Evolutionary conservation across 2,329 filamentous ascomycete species (phyloP).

Genomic region (Colletotrichum tropicicola): DNA sequence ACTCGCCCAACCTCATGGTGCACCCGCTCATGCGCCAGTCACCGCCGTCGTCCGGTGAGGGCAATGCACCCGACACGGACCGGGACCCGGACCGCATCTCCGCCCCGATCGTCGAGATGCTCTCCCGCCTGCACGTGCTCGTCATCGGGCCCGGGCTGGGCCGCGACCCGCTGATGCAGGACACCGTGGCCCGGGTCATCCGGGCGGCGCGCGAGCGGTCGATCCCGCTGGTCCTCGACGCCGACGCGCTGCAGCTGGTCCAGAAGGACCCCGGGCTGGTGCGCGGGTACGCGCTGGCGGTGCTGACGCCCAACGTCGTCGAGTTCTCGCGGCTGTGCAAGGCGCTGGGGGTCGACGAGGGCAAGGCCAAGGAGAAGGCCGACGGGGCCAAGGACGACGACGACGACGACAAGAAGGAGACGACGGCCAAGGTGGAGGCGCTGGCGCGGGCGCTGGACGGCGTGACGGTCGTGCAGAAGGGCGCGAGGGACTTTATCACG

Average conservation of each 20-base stretch:
- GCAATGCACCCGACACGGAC: conserved; percentile 56
- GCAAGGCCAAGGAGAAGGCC: conserved; percentile 42
- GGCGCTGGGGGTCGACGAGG: conserved; percentile 72
- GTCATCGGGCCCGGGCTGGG: conserved; percentile 94
- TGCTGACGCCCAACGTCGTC: conserved; percentile 94
- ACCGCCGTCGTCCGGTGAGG: conserved; percentile 46
- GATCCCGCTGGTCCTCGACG: conserved; percentile 89
- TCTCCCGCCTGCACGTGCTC: conserved; percentile 88
- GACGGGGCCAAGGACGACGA: conserved; percentile 39
- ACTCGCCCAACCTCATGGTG: conserved; percentile 98
- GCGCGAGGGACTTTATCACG: conserved; percentile 81
- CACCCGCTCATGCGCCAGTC: conserved; percentile 93
- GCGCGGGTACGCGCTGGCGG: conserved; percentile 81
- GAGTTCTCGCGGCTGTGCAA: conserved; percentile 89
- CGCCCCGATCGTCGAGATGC: conserved; percentile 77
- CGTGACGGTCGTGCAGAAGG: conserved; percentile 93
- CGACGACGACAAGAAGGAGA: too few relatives aligned
- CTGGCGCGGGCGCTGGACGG: conserved; percentile 83
- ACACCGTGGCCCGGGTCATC: conserved; percentile 82
- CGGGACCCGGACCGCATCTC: conserved; percentile 71
- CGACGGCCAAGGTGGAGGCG: conserved; percentile 65
- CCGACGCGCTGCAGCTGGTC: conserved; percentile 85
- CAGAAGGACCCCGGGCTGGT: conserved; percentile 80
- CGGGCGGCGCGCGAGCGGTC: conserved; percentile 75
- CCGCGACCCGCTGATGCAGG: conserved; percentile 88